Conservation (phyloP, 2,329 filamentous ascomycete species). For the Calonectria fujianensis region DNA sequence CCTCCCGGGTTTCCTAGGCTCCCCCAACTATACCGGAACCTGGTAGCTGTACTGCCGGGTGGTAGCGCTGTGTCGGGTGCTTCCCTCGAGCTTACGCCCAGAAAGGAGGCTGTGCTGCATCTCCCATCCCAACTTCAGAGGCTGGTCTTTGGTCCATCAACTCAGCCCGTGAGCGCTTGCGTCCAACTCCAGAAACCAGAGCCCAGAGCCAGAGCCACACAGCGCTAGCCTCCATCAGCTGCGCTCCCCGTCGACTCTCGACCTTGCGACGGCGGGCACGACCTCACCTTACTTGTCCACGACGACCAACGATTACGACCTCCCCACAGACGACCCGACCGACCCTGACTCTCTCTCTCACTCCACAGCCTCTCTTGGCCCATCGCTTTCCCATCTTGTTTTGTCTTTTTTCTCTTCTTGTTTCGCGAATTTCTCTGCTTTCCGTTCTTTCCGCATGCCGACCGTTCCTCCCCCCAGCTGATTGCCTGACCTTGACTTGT, state of each 20-base stretch:
- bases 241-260: conserved; percentile 18
- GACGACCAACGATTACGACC: conserved; percentile 39
- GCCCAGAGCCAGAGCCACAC: conserved; percentile 32
- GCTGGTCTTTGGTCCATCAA: conserved; percentile 34
- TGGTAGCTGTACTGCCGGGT: conserved; percentile 22
- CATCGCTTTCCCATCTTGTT: conserved; percentile 5
- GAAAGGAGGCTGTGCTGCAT: conserved; percentile 47
- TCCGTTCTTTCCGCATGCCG: conserved; percentile 59
- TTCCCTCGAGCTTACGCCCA: conserved; percentile 41
- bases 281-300: conserved; percentile 35
- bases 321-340: conserved; percentile 31
- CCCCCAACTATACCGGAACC: conserved; percentile 29
- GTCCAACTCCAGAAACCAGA: conserved; percentile 19
- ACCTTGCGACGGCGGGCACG: conserved; percentile 35
- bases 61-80: conserved; percentile 30
- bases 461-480: conserved; percentile 53
- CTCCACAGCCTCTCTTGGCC: conserved; percentile 10
- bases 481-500: conserved; percentile 60
- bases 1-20: conserved; percentile 28
- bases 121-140: conserved; percentile 38
- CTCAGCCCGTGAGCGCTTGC: conserved; percentile 38
- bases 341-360: conserved; percentile 15
- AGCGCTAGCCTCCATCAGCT: conserved; percentile 27
- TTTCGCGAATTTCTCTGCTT: conserved; percentile 34
- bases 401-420: conserved; percentile 24